Percentiles rank a stretch among this genome's conserved stretches.
Evolutionary conservation across 2,329 filamentous ascomycete species (phyloP).

Genomic region (Ophiostoma fasciatum): DNA sequence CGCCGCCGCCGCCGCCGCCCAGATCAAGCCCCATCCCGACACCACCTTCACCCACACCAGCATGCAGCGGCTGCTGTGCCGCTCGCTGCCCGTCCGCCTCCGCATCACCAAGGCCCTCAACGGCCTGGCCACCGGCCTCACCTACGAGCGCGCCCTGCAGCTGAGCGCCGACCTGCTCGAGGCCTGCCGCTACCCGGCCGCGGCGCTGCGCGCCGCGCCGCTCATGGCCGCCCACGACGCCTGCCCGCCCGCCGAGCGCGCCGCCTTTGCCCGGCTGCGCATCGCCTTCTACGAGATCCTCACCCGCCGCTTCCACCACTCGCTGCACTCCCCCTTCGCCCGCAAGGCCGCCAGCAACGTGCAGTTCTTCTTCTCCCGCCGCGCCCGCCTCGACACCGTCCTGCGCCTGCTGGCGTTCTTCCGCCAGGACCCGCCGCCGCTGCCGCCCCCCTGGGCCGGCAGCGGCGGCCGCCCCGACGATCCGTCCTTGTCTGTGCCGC

Average conservation of each 20-base stretch:
- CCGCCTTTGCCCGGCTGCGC: constrained; percentile 8
- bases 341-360: constrained; percentile 8
- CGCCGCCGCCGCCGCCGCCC: neutral
- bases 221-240: neutral
- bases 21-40: constrained; percentile 3
- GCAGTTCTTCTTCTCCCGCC: constrained; percentile 13
- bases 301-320: constrained; percentile 13
- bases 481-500: too few species aligned
- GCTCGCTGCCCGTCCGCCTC: constrained; percentile 10
- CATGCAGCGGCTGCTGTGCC: constrained; percentile 15
- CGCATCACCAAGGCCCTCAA: constrained; percentile 10
- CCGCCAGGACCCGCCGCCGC: neutral
- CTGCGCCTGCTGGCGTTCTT: constrained; percentile 8
- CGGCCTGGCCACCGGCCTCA: constrained; percentile 7
- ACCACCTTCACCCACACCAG: constrained; percentile 9
- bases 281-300: constrained; percentile 10
- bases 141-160: constrained; percentile 12
- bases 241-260: neutral
- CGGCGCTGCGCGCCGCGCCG: constrained; percentile 3
- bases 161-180: constrained; percentile 11
- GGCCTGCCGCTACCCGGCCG: constrained; percentile 8
- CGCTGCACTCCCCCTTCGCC: constrained; percentile 13
- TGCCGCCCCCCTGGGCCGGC: neutral
- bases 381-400: constrained; percentile 11
- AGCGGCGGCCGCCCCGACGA: too few species aligned